Percentiles rank a stretch among this genome's conserved stretches.
phyloP scores from a whole-genome alignment of 2,329 filamentous ascomycete species.

The Paramyrothecium roridum region DNA sequence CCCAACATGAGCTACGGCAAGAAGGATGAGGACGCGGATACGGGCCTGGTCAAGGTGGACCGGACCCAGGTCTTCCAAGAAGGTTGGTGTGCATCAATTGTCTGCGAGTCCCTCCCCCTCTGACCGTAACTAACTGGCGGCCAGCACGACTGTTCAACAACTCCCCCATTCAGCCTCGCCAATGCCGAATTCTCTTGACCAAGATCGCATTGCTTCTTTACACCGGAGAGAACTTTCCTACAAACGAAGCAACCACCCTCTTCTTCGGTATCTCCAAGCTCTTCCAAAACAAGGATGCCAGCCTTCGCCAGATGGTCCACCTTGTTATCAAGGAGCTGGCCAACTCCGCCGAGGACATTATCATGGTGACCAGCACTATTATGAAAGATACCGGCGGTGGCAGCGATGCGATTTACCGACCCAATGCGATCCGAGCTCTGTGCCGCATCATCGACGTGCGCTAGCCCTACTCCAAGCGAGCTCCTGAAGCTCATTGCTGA shows the following conservation, averaged over 20 bases:
- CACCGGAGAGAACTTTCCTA: conserved; percentile 94
- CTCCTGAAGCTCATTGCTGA: conserved; percentile 21
- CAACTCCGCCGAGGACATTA: conserved; percentile 93
- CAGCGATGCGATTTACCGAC: conserved; percentile 88
- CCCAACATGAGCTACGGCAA: conserved; percentile 92
- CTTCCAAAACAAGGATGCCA: conserved; percentile 99
- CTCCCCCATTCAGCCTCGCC: conserved; percentile 92
- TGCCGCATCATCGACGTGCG: conserved; percentile 95
- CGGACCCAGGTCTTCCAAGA: conserved; percentile 98
- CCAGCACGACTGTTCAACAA: conserved; percentile 95
- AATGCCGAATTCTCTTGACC: conserved; percentile 95
- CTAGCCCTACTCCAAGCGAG: conserved; percentile 11
- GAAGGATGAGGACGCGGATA: conserved; percentile 97
- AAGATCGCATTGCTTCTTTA: conserved; percentile 96
- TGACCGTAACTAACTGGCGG: conserved; percentile 29
- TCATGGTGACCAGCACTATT: conserved; percentile 99
- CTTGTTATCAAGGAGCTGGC: conserved; percentile 97
- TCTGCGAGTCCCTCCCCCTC: conserved; percentile 20
- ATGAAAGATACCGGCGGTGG: conserved; percentile 99
- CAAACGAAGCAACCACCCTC: conserved; percentile 93
- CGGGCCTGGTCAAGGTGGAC: conserved; percentile 93
- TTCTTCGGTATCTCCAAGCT: conserved; percentile 99
- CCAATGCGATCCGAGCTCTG: conserved; percentile 92
- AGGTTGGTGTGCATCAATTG: conserved; percentile 57
- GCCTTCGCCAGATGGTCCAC: conserved; percentile 97